Evolutionary conservation across 1,284 basidiomycete genomes (phyloP), one percentile per base, ranked within the genome.

Genomic region (Chalciporus sp.): DNA sequence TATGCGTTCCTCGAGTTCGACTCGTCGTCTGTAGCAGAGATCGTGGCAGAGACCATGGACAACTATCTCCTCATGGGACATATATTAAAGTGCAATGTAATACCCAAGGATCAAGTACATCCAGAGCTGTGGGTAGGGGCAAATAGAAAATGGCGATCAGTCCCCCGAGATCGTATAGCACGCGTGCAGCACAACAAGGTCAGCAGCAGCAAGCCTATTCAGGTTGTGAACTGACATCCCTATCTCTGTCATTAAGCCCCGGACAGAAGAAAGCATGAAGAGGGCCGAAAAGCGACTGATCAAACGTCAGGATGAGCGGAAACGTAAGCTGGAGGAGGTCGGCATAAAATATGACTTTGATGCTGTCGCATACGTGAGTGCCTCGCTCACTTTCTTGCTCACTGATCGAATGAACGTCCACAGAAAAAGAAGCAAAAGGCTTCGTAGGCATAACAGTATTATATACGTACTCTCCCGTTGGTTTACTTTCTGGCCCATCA

Each of bases 41-140:
- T 99, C 58, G 97, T 98, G 10, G 90, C 92, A 7, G 97, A 99
- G 67, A 99, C 97, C 43, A 98, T 99, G 96, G 86, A 99, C 81
- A 98, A 98, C 76, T 99, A 98, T 73, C 83, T 99, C 28, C 80
- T 99, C 61, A 86, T 92, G 79, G 95, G 95, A 4, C 94, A 97
- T 65, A 87, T 99, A 59, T 79, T 99, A 46, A 86, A 85, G 56
- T 98, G 96, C 76, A 88, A 90, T 65, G 74, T 94, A 53, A 84
- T 97, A 52, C 90, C 94, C 19, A 85, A 86, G 61, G 93, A 95
- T 29, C 75, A 96, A 60, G 84, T 98, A 0, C 95, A 99, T 71
- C 90, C 95, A 5, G 86, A 95, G 66, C 75, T 99, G 4, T 99
- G 97, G 97, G 78, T 96, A 14, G 96, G 97, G n/a, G 93, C 95